Percentiles rank a stretch among this genome's conserved stretches.
Evolutionary conservation across 2,329 filamentous ascomycete genomes (phyloP).

Genomic region (Gaeumannomyces tritici): DNA sequence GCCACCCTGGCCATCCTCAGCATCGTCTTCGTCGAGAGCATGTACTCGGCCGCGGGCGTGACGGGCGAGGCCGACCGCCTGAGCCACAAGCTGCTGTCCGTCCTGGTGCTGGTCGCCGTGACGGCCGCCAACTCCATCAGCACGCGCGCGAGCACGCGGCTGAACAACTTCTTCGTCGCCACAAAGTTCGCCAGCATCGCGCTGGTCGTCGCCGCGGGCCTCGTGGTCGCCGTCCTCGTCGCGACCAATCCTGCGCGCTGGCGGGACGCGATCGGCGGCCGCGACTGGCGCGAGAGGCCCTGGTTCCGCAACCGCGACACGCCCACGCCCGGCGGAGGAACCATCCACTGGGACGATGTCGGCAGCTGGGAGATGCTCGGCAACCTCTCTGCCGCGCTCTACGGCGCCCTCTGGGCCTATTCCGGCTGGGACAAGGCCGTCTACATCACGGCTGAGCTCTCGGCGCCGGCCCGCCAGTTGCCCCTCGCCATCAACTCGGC

Average conservation of each 20-base stretch:
- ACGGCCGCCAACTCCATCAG: conserved; percentile 45
- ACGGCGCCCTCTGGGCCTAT: conserved; percentile 55
- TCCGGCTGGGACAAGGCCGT: conserved; percentile 58
- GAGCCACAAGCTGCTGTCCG: conserved; percentile 41
- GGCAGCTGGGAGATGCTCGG: conserved; percentile 49
- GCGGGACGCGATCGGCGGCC: conserved; percentile 11
- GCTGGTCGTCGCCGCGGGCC: conserved; percentile 36
- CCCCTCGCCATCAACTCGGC: conserved; percentile 53
- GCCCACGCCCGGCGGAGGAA: conserved; percentile 36
- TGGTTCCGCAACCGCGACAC: conserved; percentile 47
- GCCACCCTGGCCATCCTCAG: conserved; percentile 54
- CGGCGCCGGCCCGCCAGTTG: conserved; percentile 39
- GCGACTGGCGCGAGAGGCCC: conserved; percentile 38
- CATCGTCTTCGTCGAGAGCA: conserved; percentile 53
- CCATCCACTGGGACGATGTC: conserved; percentile 37
- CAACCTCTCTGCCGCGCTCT: conserved; percentile 49
- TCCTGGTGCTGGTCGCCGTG: conserved; percentile 34
- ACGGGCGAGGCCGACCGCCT: conserved; percentile 27
- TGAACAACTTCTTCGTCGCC: conserved; percentile 46
- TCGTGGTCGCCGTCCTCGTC: conserved; percentile 35
- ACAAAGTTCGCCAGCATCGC: conserved; percentile 42
- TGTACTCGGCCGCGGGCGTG: conserved; percentile 41
- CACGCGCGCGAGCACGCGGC: conserved; percentile 42
- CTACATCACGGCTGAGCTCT: conserved; percentile 45
- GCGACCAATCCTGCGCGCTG: conserved; percentile 19